These are phyloP conservation scores for Rhodotorula sp. DNA, from an alignment of 1,284 basidiomycete species.

Conservation along the genomic window DNA sequence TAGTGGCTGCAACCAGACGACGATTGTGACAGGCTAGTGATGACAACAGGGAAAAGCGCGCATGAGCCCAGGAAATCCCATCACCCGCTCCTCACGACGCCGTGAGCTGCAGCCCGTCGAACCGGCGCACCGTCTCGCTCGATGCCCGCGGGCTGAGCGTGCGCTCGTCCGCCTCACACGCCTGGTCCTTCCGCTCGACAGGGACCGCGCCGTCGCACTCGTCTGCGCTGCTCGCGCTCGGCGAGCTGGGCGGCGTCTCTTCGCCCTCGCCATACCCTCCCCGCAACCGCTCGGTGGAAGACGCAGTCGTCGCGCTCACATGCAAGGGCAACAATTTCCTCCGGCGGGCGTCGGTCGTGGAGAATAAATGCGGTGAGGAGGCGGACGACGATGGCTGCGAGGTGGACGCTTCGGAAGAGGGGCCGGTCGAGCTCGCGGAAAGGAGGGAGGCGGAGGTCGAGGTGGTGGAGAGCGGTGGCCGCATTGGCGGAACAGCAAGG, in stretches of 20 bases:
- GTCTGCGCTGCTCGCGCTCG: constrained; percentile 3
- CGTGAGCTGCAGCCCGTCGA: constrained; percentile 5
- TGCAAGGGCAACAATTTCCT: neutral
- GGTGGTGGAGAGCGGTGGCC: neutral
- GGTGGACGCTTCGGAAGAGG: constrained; percentile 3
- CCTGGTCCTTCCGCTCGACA: neutral
- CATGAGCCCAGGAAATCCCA: neutral
- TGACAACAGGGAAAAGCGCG: neutral
- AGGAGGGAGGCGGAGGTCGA: neutral
- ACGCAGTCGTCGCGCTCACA: no score
- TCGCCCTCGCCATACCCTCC: neutral
- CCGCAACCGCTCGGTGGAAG: neutral
- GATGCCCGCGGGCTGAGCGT: no score
- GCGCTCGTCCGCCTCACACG: neutral
- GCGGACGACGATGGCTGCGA: constrained; percentile 1
- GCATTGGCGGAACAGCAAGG: neutral
- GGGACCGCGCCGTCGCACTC: neutral
- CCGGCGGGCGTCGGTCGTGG: neutral
- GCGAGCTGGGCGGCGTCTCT: constrained; percentile 7
- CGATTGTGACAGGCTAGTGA: neutral
- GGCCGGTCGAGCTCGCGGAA: neutral
- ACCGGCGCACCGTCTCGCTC: constrained; percentile 16
- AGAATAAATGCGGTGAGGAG: neutral
- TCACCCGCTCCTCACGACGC: no score
- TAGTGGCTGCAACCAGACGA: no score